phyloP scores from a whole-genome alignment of 768 basidiomycete species.

The Lepiota brunneoincarnata region DNA sequence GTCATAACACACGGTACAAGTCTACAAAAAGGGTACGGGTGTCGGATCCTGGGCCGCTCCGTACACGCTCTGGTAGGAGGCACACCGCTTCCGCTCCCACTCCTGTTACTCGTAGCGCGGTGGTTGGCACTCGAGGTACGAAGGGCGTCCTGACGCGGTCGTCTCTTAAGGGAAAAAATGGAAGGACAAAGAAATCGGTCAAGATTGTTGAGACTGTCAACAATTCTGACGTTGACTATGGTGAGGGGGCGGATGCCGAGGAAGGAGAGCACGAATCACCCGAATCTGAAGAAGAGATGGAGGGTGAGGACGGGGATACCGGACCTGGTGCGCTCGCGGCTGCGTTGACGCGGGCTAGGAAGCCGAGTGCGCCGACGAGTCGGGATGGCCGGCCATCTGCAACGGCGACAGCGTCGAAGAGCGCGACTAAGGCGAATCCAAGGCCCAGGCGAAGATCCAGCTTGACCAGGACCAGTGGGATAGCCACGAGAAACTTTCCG shows the following conservation, averaged over 20 bases:
- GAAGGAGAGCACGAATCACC: not conserved
- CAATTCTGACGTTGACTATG: not conserved
- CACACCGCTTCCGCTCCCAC: not conserved
- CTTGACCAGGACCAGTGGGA: not conserved
- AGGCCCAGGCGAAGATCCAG: not conserved
- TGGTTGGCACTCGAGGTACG: too few species aligned
- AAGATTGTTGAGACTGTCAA: not conserved
- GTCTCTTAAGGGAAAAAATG: not conserved
- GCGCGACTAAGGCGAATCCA: not conserved
- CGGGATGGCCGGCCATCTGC: not conserved
- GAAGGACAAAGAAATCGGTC: not conserved
- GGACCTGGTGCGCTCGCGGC: constrained; percentile 3
- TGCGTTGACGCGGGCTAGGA: constrained; percentile 5
- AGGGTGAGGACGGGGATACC: not conserved
- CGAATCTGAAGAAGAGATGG: not conserved
- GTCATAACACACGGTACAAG: not conserved
- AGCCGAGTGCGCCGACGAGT: not conserved
- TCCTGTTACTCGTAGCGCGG: not conserved
- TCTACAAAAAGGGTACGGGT: not conserved
- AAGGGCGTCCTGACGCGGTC: not conserved
- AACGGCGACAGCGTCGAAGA: not conserved
- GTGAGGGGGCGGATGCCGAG: not conserved
- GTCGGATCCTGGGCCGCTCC: constrained; percentile 4
- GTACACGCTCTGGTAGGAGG: constrained; percentile 1
- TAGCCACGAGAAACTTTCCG: too few species aligned